Base-by-base conservation (phyloP, 2,329 filamentous ascomycete genomes). In the Penicillium aurantiogriseum region DNA sequence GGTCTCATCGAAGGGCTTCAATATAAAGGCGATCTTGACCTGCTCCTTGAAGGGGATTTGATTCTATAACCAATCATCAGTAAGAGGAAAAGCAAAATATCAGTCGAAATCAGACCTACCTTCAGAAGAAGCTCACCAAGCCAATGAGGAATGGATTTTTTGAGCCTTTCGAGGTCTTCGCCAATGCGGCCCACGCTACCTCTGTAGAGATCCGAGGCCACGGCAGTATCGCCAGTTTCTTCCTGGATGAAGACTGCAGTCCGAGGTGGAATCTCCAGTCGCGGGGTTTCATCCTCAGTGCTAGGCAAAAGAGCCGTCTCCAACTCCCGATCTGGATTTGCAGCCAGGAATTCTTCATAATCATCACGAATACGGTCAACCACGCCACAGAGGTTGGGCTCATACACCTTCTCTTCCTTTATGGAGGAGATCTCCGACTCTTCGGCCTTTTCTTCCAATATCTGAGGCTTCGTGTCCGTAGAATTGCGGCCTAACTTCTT, bases 11-110 rank as follows among this genome's bases (percentile, higher is more conserved):
- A 85, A 92, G 0, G 94, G 92, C 65, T 94, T 86, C 25, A 99
- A 81, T 17, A 96, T 84, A 69, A 99, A 99, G 4, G 91, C 92
- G n/a, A 97, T 88, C 80, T 99, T 99, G 65, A 93, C 85, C 1
- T 92, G 87, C n/a, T 97, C 94, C 78, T 97, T 97, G 58, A 82
- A 77, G 0, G 92, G 91, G 9, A 91, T 85, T 71, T 85, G 83
- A 71, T 97, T 97, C 80, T 91, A 35, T 2, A 3, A 17, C 5
- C 10, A 27, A 49, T 9, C 2, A 31, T 61, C 25, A 60, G 49
- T 13, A 21, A 33, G 50, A 23, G n/a, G 2, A 4, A 35, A 19
- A 40, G 8, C 19, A 40, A 11, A 33, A n/a, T 8, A 44, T 23
- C 19, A 42, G 10, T 17, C 7, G 10, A 5, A n/a, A 17, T n/a